These are phyloP conservation scores for Ramaria rubella DNA, from an alignment of 768 basidiomycete genomes.

Conservation along the genomic window DNA sequence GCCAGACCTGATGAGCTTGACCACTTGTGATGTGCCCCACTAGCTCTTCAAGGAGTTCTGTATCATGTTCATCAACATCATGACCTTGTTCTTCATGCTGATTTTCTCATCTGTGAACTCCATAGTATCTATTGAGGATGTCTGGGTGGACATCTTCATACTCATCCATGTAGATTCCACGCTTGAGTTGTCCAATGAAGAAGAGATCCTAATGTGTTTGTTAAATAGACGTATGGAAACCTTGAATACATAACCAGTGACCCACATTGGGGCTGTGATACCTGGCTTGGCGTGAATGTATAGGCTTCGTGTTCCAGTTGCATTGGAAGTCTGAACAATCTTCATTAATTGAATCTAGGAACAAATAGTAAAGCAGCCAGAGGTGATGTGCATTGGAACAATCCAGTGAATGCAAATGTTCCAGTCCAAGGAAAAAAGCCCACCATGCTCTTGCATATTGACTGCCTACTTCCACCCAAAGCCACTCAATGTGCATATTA, in stretches of 20 bases:
- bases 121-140: not conserved
- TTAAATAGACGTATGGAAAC: not conserved
- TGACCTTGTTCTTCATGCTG: not conserved
- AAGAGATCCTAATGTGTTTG: not conserved
- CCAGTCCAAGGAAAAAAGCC: conserved; percentile 35
- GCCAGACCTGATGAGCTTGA: not conserved
- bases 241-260: not conserved
- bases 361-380: conserved; percentile 40
- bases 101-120: not conserved
- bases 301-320: conserved; percentile 37
- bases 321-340: conserved; percentile 30
- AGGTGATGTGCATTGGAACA: conserved; percentile 26
- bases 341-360: conserved; percentile 30
- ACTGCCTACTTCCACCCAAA: not conserved
- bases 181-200: not conserved
- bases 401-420: conserved; percentile 30
- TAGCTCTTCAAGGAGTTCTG: not conserved
- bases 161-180: not conserved
- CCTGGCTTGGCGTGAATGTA: conserved; percentile 12
- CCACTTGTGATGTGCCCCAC: not conserved
- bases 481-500: not conserved
- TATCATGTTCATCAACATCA: not conserved
- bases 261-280: not conserved
- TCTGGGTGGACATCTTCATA: not conserved
- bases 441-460: conserved; percentile 26